Evolutionary conservation across 163 green algal species (phyloP), one percentile per base, ranked within the genome.

Genomic region (Scenedesmus sp.): DNA sequence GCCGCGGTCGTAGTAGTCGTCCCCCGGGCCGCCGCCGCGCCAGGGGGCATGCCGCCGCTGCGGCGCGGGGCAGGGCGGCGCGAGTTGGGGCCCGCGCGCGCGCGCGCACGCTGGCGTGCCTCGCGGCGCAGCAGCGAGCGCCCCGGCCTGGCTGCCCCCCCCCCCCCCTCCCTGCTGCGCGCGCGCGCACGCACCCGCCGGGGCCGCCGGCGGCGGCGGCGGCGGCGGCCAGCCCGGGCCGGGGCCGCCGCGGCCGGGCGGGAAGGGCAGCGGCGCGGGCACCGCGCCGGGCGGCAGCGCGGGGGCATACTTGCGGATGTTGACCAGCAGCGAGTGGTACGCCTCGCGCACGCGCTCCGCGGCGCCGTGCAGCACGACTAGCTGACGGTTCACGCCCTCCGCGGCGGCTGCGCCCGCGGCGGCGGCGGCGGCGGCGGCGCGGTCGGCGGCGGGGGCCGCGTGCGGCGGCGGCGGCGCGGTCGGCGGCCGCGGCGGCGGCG

Each of bases 261-360:
- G 70, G 56, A 80, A 72, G 0, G 58, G 58, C 71, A 80, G 58
- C 13, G 71, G 71, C 24, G n/a, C 15, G 1, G 71, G 71, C 36
- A 80, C 47, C 11, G 71, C 58, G 22, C 39, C 71, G 45, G 71
- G 44, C 17, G 71, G 45, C 71, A 80, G 60, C 34, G 39, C 54
- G 50, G 69, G 69, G 44, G 29, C 45, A 29, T 80, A 80, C 71
- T 80, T 80, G 71, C 71, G 71, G 71, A 80, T 80, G 71, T 80
- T 80, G 71, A 45, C 47, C 47, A 80, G 71, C 71, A 80, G 71
- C 45, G 71, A 45, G 58, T 80, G 71, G 58, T 80, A 80, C 9
- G 71, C 71, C 56, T 80, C 71, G 13, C 71, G 71, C 45, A 50
- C 36, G 26, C 56, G 44, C 44, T 80, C 56, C 4, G 71, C 58